Conservation (phyloP, 2,329 filamentous ascomycete species). For the Penicillium sp. region DNA sequence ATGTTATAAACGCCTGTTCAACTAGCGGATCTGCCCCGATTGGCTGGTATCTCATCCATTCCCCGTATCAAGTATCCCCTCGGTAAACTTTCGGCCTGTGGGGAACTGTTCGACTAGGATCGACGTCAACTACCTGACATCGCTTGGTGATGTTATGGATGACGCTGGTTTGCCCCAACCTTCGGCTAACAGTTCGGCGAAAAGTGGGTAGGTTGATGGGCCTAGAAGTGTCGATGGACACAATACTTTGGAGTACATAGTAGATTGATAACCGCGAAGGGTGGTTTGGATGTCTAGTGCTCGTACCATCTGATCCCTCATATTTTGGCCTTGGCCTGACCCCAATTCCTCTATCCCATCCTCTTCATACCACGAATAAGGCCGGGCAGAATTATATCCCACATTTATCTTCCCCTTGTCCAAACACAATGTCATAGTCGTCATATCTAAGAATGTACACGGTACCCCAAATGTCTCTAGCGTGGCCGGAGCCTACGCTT, state of each 20-base stretch:
- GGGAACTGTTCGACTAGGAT: constrained; percentile 24
- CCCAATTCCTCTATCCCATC: background rate
- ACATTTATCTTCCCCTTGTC: constrained; percentile 27
- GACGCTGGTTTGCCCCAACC: constrained; percentile 5
- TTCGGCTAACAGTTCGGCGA: constrained; percentile 18
- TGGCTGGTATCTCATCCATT: constrained; percentile 15
- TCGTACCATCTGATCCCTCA: constrained; percentile 1
- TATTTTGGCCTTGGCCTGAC: background rate
- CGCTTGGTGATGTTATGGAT: constrained; percentile 8
- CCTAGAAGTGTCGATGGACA: background rate
- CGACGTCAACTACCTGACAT: constrained; percentile 11
- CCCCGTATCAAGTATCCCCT: constrained; percentile 23
- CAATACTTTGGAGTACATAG: background rate
- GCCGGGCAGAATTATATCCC: background rate
- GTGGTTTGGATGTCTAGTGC: constrained; percentile 18
- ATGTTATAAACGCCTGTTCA: background rate
- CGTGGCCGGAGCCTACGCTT: constrained; percentile 26
- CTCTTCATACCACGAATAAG: too few species aligned
- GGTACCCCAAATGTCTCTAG: constrained; percentile 26
- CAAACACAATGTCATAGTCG: constrained; percentile 21
- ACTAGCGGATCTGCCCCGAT: constrained; percentile 6
- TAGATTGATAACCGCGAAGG: constrained; percentile 12
- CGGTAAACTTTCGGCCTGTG: constrained; percentile 24
- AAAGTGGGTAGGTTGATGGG: constrained; percentile 17
- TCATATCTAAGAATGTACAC: constrained; percentile 20